Conservation (phyloP, 306 rosid genomes). For the Vachellia collinsii region DNA sequence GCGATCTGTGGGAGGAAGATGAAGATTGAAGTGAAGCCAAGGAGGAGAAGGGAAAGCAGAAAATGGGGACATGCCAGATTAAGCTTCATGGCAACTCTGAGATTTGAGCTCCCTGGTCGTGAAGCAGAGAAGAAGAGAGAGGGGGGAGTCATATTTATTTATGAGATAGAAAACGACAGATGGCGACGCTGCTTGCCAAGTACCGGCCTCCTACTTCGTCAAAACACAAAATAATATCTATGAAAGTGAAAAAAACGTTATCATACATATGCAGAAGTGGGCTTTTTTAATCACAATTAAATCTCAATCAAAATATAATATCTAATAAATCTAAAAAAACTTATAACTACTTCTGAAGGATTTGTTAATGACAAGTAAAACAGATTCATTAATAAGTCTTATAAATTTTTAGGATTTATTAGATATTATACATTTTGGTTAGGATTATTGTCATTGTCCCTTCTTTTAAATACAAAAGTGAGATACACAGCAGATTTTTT, state of each 20-base stretch:
- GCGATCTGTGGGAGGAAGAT: constrained; percentile 43
- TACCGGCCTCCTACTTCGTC: background rate
- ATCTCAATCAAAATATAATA: no score
- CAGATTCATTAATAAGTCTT: no score
- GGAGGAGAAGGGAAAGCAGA: constrained; percentile 42
- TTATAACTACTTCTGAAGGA: no score
- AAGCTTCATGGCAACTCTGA: constrained; percentile 41
- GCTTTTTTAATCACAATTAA: no score
- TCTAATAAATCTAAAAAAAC: no score
- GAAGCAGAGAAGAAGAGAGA: background rate
- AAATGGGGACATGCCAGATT: constrained; percentile 28
- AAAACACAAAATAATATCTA: background rate
- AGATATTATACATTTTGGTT: no score
- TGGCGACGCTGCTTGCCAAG: background rate
- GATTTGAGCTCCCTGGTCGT: constrained; percentile 18
- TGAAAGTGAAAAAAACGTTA: background rate
- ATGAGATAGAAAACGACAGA: background rate
- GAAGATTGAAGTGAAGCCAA: constrained; percentile 38
- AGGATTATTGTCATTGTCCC: no score
- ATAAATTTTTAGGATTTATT: no score
- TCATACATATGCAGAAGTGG: no score
- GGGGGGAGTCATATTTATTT: background rate
- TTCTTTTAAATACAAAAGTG: no score
- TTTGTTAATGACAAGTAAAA: no score
- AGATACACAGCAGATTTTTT: no score